Conservation (phyloP, 371 early-diverging fungal genomes). For the Cokeromyces recurvatus region DNA sequence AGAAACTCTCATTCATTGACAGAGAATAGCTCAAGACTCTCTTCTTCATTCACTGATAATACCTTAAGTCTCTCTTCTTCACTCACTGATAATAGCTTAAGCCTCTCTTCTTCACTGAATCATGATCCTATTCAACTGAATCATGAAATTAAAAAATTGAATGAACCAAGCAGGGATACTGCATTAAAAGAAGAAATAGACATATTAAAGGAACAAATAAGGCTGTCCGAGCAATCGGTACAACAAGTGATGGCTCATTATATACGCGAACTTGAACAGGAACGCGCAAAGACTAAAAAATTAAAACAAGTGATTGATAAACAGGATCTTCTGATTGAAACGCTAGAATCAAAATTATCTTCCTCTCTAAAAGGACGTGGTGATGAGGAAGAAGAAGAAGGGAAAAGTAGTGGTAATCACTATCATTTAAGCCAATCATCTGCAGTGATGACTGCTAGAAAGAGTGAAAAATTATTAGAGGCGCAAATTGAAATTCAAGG, state of each 20-base stretch:
- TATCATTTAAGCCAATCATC: background rate
- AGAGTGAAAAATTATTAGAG: slow-evolving; percentile 2
- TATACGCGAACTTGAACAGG: slow-evolving; percentile 20
- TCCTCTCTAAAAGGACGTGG: too few relatives aligned
- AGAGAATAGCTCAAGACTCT: too few relatives aligned
- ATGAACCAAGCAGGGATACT: background rate
- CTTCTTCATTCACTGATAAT: too few relatives aligned
- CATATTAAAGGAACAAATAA: too few relatives aligned
- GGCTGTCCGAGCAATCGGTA: slow-evolving; percentile 5
- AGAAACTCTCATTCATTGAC: too few relatives aligned
- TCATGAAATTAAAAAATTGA: background rate
- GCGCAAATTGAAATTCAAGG: slow-evolving; percentile 31
- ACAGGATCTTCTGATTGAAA: slow-evolving; percentile 32
- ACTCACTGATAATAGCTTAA: too few relatives aligned
- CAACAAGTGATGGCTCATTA: slow-evolving; percentile 27
- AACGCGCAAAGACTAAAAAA: slow-evolving; percentile 17
- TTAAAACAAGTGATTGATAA: slow-evolving; percentile 20
- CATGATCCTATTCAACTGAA: too few relatives aligned
- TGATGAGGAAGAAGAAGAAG: too few relatives aligned
- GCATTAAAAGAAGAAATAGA: too few relatives aligned
- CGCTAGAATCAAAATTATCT: slow-evolving; percentile 21
- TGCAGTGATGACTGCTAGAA: background rate
- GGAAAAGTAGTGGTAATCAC: too few relatives aligned
- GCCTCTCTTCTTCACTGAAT: too few relatives aligned
- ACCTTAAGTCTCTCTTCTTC: too few relatives aligned